Conservation (phyloP, 2,329 filamentous ascomycete species). For the Verticillium nonalfalfae region DNA sequence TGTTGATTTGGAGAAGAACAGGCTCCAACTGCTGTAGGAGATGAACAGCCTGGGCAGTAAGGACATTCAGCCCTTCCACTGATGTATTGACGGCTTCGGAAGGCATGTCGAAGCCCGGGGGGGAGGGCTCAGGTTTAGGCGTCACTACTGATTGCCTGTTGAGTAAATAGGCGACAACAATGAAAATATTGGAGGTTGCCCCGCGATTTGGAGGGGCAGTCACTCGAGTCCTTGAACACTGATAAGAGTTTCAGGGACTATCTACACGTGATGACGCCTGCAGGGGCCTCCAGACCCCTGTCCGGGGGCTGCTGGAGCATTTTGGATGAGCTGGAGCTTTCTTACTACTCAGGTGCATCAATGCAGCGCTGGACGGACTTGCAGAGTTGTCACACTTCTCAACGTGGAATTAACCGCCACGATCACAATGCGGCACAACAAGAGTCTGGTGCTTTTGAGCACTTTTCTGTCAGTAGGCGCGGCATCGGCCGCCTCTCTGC, state of each 20-base stretch:
- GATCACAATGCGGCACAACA: constrained; percentile 40
- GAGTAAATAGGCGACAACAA: background rate
- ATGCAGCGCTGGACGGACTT: background rate
- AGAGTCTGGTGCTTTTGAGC: constrained; percentile 43
- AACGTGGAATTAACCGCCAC: background rate
- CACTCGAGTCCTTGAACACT: too few relatives aligned
- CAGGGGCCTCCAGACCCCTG: constrained; percentile 7
- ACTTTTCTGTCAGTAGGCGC: constrained; percentile 43
- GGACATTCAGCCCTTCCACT: constrained; percentile 28
- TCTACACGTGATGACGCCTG: constrained; percentile 9
- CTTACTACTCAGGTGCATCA: background rate
- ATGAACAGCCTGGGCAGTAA: constrained; percentile 27
- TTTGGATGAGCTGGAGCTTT: constrained; percentile 15
- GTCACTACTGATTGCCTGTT: background rate
- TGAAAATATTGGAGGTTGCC: constrained; percentile 10
- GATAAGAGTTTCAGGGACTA: background rate
- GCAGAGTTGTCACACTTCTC: background rate
- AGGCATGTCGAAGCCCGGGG: background rate
- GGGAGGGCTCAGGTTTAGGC: background rate
- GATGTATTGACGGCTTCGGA: constrained; percentile 15
- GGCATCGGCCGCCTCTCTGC: constrained; percentile 61
- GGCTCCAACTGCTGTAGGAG: constrained; percentile 37
- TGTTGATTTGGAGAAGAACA: constrained; percentile 31
- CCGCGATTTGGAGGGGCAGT: constrained; percentile 14
- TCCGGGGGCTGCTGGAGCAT: constrained; percentile 1